A percentile compares a stretch with the other conserved stretches of the same genome.
These are phyloP conservation scores for Chlorella vulgaris DNA, from an alignment of 139 green algal species.

Conservation along the genomic window DNA sequence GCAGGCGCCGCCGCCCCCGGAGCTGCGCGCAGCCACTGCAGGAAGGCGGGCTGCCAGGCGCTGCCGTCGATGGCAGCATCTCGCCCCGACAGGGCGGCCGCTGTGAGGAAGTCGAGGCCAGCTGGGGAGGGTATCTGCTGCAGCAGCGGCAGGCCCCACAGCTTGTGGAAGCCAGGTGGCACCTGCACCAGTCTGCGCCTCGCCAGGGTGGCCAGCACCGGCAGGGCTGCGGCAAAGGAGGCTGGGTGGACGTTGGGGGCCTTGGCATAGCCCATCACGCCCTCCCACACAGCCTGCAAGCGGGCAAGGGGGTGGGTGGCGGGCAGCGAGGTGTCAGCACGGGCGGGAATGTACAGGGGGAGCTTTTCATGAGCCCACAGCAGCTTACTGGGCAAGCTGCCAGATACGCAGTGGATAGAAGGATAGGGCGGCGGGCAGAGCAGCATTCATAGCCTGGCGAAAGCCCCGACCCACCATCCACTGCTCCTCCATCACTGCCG, in stretches of 20 bases:
- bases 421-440: neutral
- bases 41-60: conserved; percentile 14
- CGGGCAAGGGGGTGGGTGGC: no score
- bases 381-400: no score
- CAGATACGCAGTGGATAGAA: neutral
- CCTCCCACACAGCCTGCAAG: conserved; percentile 23
- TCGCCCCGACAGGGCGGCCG: conserved; percentile 9
- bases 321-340: neutral
- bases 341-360: neutral
- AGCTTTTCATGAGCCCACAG: neutral
- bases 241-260: neutral
- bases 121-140: neutral
- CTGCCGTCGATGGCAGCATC: conserved; percentile 5
- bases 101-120: conserved; percentile 18
- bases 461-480: conserved; percentile 22
- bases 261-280: conserved; percentile 14
- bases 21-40: conserved; percentile 15
- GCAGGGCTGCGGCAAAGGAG: neutral
- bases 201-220: conserved; percentile 9
- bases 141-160: conserved; percentile 35
- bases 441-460: no score
- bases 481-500: neutral
- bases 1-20: neutral
- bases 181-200: conserved; percentile 20
- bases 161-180: conserved; percentile 27